Percentiles rank a stretch among this genome's conserved stretches.
These are phyloP conservation scores for Hansenula lynferdii DNA, from an alignment of 1,139 yeast genomes.

Conservation along the genomic window DNA sequence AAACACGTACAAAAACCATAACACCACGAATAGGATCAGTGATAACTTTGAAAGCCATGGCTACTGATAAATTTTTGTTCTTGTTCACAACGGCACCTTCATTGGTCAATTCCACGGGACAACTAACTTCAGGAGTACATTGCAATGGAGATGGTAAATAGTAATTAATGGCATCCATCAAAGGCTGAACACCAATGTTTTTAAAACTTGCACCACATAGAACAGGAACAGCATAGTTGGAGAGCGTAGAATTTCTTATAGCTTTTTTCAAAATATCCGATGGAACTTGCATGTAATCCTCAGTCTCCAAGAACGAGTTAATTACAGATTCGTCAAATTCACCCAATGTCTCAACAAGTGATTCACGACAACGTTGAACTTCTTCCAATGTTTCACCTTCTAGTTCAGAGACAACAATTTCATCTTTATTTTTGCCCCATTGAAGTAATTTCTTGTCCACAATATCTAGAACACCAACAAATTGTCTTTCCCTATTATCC, in stretches of 20 bases:
- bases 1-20: conserved; percentile 83
- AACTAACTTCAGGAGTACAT: conserved; percentile 49
- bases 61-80: conserved; percentile 59
- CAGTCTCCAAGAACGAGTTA: conserved; percentile 68
- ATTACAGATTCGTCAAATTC: conserved; percentile 76
- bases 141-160: conserved; percentile 84
- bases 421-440: conserved; percentile 60
- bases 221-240: conserved; percentile 64
- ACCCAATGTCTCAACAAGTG: conserved; percentile 78
- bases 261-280: conserved; percentile 46
- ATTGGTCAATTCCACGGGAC: conserved; percentile 32
- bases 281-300: conserved; percentile 65
- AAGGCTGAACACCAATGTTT: conserved; percentile 93
- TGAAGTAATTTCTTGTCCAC: conserved; percentile 57
- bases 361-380: conserved; percentile 56
- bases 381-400: conserved; percentile 40
- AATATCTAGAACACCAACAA: conserved; percentile 82
- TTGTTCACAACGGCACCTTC: conserved; percentile 50
- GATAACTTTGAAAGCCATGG: conserved; percentile 86
- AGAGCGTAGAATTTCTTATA: conserved; percentile 57
- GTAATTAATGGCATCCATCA: conserved; percentile 74
- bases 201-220: conserved; percentile 90
- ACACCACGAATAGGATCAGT: conserved; percentile 82
- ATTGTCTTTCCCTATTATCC: conserved; percentile 38
- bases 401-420: conserved; percentile 53